Conservation (phyloP, 352 stramenopile genomes). For the Blastocystis sp. region DNA sequence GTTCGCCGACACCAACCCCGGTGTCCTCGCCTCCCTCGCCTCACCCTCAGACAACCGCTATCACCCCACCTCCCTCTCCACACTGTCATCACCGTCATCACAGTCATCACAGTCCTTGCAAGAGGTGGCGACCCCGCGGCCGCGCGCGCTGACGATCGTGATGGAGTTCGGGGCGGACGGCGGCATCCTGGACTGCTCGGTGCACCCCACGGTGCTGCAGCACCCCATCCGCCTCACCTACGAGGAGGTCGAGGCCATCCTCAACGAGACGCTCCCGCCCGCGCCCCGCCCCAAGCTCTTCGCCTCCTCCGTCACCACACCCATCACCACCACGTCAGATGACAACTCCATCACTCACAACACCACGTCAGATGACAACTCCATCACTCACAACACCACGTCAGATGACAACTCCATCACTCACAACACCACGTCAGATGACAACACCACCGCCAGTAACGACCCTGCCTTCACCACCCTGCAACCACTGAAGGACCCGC, state of each 20-base stretch:
- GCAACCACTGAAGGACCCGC: neutral
- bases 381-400: neutral
- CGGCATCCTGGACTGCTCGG: slow-evolving; percentile 1
- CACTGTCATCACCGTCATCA: neutral
- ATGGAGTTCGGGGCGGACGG: slow-evolving; percentile 43
- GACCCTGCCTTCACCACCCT: neutral
- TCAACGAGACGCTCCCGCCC: neutral
- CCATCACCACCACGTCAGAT: too few species aligned
- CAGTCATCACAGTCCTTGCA: too few species aligned
- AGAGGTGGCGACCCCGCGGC: neutral
- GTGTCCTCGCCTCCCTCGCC: neutral
- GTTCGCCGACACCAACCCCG: slow-evolving; percentile 27
- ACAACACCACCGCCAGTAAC: neutral
- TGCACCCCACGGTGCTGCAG: slow-evolving; percentile 23
- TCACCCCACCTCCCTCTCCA: neutral
- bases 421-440: neutral
- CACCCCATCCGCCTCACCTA: slow-evolving; percentile 49
- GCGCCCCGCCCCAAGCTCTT: neutral
- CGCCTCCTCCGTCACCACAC: neutral
- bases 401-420: slow-evolving; percentile 12
- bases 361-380: too few species aligned
- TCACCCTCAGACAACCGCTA: neutral
- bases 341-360: too few species aligned
- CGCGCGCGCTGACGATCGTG: slow-evolving; percentile 45
- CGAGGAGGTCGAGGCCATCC: slow-evolving; percentile 48